phyloP scores from a whole-genome alignment of 2,329 filamentous ascomycete genomes.

The Xylaria sp. region DNA sequence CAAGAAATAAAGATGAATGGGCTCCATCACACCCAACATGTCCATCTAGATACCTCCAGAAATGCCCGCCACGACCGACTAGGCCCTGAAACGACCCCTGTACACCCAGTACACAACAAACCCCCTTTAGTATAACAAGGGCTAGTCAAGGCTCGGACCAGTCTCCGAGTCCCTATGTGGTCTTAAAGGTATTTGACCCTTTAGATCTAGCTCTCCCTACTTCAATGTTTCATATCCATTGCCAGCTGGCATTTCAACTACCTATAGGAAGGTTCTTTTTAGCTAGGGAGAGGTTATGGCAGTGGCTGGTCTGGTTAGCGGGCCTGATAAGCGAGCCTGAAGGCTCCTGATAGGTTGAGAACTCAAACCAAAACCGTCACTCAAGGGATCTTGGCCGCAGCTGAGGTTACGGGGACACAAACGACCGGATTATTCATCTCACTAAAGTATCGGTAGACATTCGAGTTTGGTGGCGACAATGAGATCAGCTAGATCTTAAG shows the following conservation, averaged over 20 bases:
- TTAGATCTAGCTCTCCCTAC: too few relatives aligned
- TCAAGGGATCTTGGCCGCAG: not conserved
- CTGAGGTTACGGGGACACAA: not conserved
- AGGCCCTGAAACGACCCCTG: not conserved
- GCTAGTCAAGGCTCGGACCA: too few relatives aligned
- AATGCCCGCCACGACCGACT: not conserved
- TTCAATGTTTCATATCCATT: too few relatives aligned
- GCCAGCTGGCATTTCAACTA: too few relatives aligned
- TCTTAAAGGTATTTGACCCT: not conserved
- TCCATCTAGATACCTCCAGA: too few relatives aligned
- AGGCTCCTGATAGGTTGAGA: not conserved
- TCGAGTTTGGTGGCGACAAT: slow-evolving; percentile 1
- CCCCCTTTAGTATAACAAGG: not conserved
- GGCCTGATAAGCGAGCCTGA: too few relatives aligned
- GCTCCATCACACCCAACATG: too few relatives aligned
- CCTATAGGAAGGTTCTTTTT: slow-evolving; percentile 1
- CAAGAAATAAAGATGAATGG: too few relatives aligned
- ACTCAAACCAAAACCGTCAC: not conserved
- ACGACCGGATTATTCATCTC: not conserved
- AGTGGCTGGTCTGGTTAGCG: too few relatives aligned
- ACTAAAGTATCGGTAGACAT: slow-evolving; percentile 2
- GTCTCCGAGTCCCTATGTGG: not conserved
- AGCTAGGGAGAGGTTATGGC: too few relatives aligned
- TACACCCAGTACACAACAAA: not conserved
- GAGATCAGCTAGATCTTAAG: slow-evolving; percentile 1